phyloP scores from a whole-genome alignment of 1,284 basidiomycete species.

The Cutaneotrichosporon cyanovorans region DNA sequence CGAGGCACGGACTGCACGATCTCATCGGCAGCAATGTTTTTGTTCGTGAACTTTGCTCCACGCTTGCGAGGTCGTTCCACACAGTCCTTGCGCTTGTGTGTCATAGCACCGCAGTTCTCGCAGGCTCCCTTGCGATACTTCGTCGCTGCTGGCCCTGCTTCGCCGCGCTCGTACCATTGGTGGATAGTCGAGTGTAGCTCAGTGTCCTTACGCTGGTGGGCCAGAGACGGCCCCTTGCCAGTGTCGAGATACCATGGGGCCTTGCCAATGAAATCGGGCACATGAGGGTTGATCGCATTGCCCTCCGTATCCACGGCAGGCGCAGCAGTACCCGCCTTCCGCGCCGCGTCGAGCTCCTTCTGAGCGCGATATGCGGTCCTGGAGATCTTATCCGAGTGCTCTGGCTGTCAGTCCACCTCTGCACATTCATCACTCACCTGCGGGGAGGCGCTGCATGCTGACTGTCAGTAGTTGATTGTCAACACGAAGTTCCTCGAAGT shows the following conservation, averaged over 20 bases:
- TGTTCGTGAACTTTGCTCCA: constrained; percentile 88
- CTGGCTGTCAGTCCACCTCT: constrained; percentile 3
- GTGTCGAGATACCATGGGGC: constrained; percentile 94
- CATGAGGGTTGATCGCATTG: constrained; percentile 93
- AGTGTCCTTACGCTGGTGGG: constrained; percentile 63
- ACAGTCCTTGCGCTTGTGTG: constrained; percentile 86
- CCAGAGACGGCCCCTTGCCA: constrained; percentile 78
- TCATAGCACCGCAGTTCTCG: constrained; percentile 96
- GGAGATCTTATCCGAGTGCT: constrained; percentile 59
- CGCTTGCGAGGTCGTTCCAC: constrained; percentile 92
- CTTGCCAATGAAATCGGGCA: constrained; percentile 82
- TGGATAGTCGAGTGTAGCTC: constrained; percentile 65
- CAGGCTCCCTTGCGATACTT: constrained; percentile 97
- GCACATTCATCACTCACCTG: constrained; percentile 2
- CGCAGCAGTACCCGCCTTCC: constrained; percentile 25
- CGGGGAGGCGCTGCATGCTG: constrained; percentile 24
- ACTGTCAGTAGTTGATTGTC: not conserved
- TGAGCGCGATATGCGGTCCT: constrained; percentile 86
- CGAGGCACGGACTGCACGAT: constrained; percentile 66
- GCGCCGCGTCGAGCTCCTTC: constrained; percentile 88
- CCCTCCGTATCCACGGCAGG: constrained; percentile 90
- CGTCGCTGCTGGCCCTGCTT: constrained; percentile 78
- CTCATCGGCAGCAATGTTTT: constrained; percentile 86
- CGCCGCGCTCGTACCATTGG: constrained; percentile 89
- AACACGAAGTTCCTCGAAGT: not conserved